Base-by-base conservation (phyloP, 1,284 basidiomycete species). In the Grifola frondosa region DNA sequence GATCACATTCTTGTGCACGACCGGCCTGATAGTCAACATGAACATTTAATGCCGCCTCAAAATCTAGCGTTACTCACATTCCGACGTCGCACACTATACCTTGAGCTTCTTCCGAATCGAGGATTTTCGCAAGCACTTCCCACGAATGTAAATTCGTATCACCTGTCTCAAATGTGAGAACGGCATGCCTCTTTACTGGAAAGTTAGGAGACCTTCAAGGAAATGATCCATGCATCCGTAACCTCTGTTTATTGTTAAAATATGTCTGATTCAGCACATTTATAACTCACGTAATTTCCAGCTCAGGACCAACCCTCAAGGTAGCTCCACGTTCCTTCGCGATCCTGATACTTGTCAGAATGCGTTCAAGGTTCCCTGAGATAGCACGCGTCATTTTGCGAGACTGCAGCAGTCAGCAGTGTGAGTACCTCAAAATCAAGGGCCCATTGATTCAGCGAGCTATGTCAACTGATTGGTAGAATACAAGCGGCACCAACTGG, bases 201-300 rank as follows among this genome's bases (percentile, higher is more conserved):
- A 13, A 30, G 25, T 7, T 8, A 9, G 32, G 9, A 30, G 46
- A 84, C 89, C 90, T 74, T 93, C 90, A 3, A 93, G 70, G 58
- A 93, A 97, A 57, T 97, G 94, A 63, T 97, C 94, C 39, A 93
- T 75, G 64, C 95, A 97, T 3, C 94, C 94, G 68, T 97, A 97
- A 5, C 94, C 94, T 20, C 90, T 93, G 58, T 5, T 17, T 12
- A 24, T 19, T 12, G 30, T 37, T 11, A 34, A 16, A n/a, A 16
- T 12, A 13, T 24, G 5, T 30, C 4, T 25, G 17, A 10, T 6
- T 12, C 3, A 38, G 3, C 3, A 36, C 20, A 20, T 15, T 19
- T 16, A 19, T 19, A 12, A 73, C 87, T 40, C 57, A 93, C 88
- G 95, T 88, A 53, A 99, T 92, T 68, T 99, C 97, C n/a, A 99